A percentile compares a stretch with the other conserved stretches of the same genome.
These are phyloP conservation scores for Metarhizium sp. DNA, from an alignment of 2,329 filamentous ascomycete species.

Conservation along the genomic window DNA sequence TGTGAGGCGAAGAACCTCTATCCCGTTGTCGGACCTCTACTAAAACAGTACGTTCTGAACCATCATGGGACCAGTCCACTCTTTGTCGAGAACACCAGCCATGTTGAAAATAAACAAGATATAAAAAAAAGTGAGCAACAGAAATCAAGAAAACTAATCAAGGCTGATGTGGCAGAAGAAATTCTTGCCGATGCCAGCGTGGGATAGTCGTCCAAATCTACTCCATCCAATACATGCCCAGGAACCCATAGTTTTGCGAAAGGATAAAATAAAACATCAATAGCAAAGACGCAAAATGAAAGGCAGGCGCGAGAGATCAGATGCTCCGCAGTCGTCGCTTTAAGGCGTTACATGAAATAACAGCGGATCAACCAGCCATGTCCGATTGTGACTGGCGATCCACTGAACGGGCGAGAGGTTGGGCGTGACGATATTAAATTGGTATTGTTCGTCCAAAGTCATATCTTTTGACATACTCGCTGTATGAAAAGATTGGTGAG, in stretches of 20 bases:
- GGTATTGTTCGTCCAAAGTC: neutral
- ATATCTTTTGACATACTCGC: conserved; percentile 3
- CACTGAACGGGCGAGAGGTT: neutral
- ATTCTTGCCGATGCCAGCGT: conserved; percentile 3
- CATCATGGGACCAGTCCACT: neutral
- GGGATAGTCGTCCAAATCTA: conserved; percentile 25
- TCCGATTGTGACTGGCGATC: neutral
- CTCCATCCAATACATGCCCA: conserved; percentile 31
- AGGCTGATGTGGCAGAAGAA: conserved; percentile 14
- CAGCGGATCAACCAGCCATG: neutral
- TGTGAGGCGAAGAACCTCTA: neutral
- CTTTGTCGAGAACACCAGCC: neutral
- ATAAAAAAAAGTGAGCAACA: conserved; percentile 6
- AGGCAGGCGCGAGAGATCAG: neutral
- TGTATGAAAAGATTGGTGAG: conserved; percentile 5
- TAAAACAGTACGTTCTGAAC: neutral
- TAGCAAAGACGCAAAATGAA: conserved; percentile 9
- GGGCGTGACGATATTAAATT: neutral
- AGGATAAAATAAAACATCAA: conserved; percentile 12
- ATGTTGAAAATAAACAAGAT: conserved; percentile 8
- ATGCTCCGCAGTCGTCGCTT: neutral
- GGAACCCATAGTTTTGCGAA: conserved; percentile 12
- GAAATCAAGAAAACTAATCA: neutral
- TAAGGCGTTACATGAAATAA: neutral
- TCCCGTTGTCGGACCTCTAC: neutral